Conservation (phyloP, 176 grass and related monocot genomes). For the Phoenix dactylifera region DNA sequence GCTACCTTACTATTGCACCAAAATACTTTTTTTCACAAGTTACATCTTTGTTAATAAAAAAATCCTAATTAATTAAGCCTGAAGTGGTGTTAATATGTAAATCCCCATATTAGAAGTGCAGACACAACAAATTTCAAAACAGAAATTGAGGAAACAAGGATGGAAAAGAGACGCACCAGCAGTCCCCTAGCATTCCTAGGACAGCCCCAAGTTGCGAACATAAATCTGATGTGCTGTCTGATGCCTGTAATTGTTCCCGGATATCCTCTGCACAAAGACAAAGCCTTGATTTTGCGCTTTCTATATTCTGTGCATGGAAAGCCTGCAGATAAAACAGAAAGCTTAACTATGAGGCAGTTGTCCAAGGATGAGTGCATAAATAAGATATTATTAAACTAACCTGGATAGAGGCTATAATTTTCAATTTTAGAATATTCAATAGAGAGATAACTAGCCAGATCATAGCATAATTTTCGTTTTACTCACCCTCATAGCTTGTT, state of each 20-base stretch:
- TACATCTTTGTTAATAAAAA: too few species aligned
- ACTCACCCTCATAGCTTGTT: constrained; percentile 98
- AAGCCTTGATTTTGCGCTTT: constrained; percentile 86
- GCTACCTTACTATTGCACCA: too few species aligned
- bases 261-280: constrained; percentile 80
- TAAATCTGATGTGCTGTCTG: constrained; percentile 48
- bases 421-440: neutral
- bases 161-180: constrained; percentile 43
- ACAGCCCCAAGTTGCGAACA: constrained; percentile 91
- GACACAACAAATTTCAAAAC: too few species aligned
- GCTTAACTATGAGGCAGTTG: neutral
- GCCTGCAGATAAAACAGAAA: constrained; percentile 43
- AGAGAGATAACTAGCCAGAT: neutral
- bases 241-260: constrained; percentile 62
- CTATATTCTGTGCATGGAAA: constrained; percentile 67
- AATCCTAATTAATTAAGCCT: too few species aligned
- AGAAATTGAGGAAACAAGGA: neutral
- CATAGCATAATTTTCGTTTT: neutral
- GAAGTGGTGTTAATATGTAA: too few species aligned
- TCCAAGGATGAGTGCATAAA: too few species aligned
- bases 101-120: too few species aligned
- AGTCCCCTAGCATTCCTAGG: constrained; percentile 92
- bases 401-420: neutral
- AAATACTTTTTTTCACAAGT: too few species aligned
- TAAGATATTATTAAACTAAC: too few species aligned